Evolutionary conservation across 2,329 filamentous ascomycete genomes (phyloP).

Genomic region (Dactylellina drechsleri): DNA sequence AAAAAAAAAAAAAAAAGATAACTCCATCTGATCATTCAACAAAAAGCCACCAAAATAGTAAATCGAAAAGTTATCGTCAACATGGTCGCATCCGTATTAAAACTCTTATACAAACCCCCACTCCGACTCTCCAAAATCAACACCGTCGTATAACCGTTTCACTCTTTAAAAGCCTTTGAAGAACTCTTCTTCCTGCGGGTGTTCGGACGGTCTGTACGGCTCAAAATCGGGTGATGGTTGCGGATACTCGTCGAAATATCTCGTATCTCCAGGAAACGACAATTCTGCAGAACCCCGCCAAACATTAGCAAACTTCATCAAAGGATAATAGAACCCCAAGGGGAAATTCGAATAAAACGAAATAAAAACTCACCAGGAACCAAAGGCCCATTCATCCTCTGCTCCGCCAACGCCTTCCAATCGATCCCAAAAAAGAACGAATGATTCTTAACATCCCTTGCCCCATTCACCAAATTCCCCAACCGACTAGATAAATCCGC

Average conservation of each 20-base stretch:
- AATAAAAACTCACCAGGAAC: conserved; percentile 63
- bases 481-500: conserved; percentile 80
- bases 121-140: background rate
- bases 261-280: conserved; percentile 76
- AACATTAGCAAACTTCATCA: conserved; percentile 59
- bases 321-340: background rate
- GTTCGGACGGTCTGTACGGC: conserved; percentile 66
- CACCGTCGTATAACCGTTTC: background rate
- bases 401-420: conserved; percentile 77
- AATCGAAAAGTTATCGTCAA: background rate
- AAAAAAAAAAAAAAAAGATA: background rate
- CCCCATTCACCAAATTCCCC: conserved; percentile 80
- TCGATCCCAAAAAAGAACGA: conserved; percentile 78
- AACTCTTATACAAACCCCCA: background rate
- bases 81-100: too few relatives aligned
- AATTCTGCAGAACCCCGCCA: conserved; percentile 66
- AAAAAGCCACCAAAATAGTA: background rate
- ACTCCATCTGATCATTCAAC: too few relatives aligned
- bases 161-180: conserved; percentile 75
- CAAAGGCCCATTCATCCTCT: conserved; percentile 63
- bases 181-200: conserved; percentile 73
- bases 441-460: conserved; percentile 76
- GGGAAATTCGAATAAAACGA: too few relatives aligned
- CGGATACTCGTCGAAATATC: conserved; percentile 82
- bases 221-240: conserved; percentile 74